Percentiles rank a stretch among this genome's conserved stretches.
Conservation (phyloP, 257 asterid species). For the Fraxinus pennsylvanica region DNA sequence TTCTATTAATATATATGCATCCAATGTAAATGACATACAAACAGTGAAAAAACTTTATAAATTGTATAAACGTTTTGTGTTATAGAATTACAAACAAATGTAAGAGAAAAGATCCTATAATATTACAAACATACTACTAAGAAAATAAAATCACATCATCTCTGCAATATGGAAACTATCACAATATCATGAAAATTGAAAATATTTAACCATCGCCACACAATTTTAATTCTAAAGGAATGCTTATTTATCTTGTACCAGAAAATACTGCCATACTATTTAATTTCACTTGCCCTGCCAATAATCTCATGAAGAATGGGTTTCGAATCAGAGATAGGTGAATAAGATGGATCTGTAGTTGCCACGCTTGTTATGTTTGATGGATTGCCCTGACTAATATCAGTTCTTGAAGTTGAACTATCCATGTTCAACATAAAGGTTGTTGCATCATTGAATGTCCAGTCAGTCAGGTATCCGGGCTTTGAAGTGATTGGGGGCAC, state of each 20-base stretch:
- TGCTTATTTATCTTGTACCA: not conserved
- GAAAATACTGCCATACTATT: not conserved
- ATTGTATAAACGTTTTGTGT: no score
- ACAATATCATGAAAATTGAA: no score
- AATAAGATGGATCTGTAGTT: slow-evolving; percentile 8
- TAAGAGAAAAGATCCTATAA: no score
- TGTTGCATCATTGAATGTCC: slow-evolving; percentile 50
- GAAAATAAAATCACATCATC: no score
- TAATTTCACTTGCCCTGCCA: slow-evolving; percentile 23
- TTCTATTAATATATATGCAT: no score
- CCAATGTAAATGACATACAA: no score
- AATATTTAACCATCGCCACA: not conserved
- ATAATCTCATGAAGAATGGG: slow-evolving; percentile 31
- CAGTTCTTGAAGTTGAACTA: slow-evolving; percentile 13
- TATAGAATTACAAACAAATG: no score
- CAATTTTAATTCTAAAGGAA: not conserved
- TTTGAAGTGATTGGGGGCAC: slow-evolving; percentile 45
- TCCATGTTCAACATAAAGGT: slow-evolving; percentile 29
- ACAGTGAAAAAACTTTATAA: no score
- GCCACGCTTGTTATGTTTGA: slow-evolving; percentile 21
- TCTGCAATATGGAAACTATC: no score
- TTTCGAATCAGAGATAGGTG: slow-evolving; percentile 26
- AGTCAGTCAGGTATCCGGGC: slow-evolving; percentile 64
- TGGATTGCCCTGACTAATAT: slow-evolving; percentile 6
- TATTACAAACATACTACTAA: no score